Conservation (phyloP, 2,329 filamentous ascomycete species). For the Pseudogymnoascus sp. region DNA sequence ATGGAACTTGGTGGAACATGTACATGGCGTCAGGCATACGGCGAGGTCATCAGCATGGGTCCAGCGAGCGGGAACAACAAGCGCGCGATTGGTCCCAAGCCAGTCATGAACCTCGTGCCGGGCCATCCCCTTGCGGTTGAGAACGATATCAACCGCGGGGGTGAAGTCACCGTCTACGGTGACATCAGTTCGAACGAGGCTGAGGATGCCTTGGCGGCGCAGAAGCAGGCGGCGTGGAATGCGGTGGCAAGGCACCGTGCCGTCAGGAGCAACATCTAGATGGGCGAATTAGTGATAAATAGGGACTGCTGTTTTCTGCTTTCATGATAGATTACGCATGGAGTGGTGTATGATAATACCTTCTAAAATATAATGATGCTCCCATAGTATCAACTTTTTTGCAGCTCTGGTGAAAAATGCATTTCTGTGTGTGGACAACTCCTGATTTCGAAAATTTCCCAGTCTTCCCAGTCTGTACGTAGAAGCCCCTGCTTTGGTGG, state of each 20-base stretch:
- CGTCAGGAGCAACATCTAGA: neutral
- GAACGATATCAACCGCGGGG: neutral
- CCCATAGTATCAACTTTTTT: neutral
- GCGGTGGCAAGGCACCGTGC: neutral
- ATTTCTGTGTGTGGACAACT: neutral
- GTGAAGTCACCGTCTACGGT: neutral
- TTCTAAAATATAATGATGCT: slow-evolving; percentile 1
- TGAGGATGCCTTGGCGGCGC: neutral
- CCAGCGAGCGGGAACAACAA: neutral
- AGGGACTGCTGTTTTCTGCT: slow-evolving; percentile 7
- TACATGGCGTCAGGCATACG: neutral
- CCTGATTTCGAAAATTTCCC: neutral
- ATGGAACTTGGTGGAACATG: neutral
- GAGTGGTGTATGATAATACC: slow-evolving; percentile 3
- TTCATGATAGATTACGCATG: neutral
- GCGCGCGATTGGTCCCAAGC: neutral
- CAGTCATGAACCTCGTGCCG: neutral
- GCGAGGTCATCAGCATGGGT: neutral
- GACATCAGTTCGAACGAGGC: neutral
- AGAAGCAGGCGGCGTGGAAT: neutral
- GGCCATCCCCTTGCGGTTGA: neutral
- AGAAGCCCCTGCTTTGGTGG: no score
- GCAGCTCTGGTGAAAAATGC: neutral
- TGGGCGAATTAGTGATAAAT: neutral
- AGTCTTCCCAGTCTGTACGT: no score